Base-by-base conservation (phyloP, 176 grass and related monocot genomes). In the Oryza glaberrima region DNA sequence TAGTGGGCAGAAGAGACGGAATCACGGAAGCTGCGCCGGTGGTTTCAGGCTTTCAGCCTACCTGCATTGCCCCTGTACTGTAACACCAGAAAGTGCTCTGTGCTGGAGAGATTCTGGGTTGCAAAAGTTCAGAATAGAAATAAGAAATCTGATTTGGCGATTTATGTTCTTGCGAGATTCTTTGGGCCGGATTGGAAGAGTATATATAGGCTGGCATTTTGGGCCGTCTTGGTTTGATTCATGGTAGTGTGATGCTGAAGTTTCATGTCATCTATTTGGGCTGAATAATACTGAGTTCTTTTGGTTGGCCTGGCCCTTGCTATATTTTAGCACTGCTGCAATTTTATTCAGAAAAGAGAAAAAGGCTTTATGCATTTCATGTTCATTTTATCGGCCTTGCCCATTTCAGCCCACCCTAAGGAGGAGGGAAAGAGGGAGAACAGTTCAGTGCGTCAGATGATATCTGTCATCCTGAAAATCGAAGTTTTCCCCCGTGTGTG, bases 11-110 rank as follows among this genome's bases (percentile, higher is more conserved):
- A 66, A 26, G 67, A 73, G 84, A 73, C 68, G 76, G 84, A 86
- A 80, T n/a, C 54, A 58, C 6, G 17, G 52, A 58, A 63, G 70
- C 77, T 86, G 43, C 84, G 22, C 47, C 84, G 77, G 77, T 86
- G 77, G 45, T 81, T 86, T 74, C 70, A n/a, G 70, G 3, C 5
- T 81, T 86, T 74, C 70, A n/a, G 77, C 6, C 5, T 67, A 52
- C 12, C 69, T 54, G 82, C 32, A 58, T 41, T 41, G 46, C 23
- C 7, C 16, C 7, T 72, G 11, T 26, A 47, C 64, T 69, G 15
- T 45, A 7, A 58, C 16, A 26, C 30, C 22, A 17, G 25, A 52
- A 69, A 43, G n/a, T 48, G 58, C n/a, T 43, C 0, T 16, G 20
- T 15, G 32, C 45, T 36, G 26, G 11, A 35, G 61, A 41, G 69